Percentiles rank a stretch among this genome's conserved stretches.
Conservation (phyloP, 1,139 yeast species). For the Pichia sp. region DNA sequence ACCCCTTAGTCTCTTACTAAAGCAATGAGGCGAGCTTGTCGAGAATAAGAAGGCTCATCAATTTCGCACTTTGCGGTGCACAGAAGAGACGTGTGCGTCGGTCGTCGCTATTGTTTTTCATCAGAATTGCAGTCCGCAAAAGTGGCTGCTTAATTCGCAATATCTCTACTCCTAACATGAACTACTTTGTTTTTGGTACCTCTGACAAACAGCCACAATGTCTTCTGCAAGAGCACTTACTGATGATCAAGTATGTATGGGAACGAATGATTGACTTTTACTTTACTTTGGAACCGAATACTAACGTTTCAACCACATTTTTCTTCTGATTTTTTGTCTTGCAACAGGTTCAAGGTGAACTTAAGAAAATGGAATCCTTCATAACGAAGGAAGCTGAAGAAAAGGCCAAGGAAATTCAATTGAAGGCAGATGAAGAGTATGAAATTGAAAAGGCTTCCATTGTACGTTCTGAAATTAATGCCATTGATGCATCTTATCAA, state of each 20-base stretch:
- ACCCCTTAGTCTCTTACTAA: too few species aligned
- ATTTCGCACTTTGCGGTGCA: background rate
- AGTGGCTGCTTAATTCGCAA: background rate
- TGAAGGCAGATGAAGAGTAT: slow-evolving; percentile 97
- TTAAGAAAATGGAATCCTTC: slow-evolving; percentile 96
- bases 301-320: background rate
- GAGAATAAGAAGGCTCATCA: too few species aligned
- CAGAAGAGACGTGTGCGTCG: background rate
- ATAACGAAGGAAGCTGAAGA: slow-evolving; percentile 98
- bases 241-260: slow-evolving; percentile 36
- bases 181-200: background rate
- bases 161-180: background rate
- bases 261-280: background rate
- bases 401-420: slow-evolving; percentile 90
- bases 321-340: background rate
- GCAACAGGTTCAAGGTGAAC: slow-evolving; percentile 87
- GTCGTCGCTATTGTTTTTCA: background rate
- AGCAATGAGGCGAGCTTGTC: too few species aligned
- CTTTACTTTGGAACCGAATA: too few species aligned
- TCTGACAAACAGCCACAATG: slow-evolving; percentile 13
- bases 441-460: slow-evolving; percentile 95
- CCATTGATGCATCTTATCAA: slow-evolving; percentile 76
- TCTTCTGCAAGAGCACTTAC: slow-evolving; percentile 35
- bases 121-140: background rate
- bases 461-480: slow-evolving; percentile 85